phyloP scores from a whole-genome alignment of 345 rosid species.

The Pistacia integerrima region DNA sequence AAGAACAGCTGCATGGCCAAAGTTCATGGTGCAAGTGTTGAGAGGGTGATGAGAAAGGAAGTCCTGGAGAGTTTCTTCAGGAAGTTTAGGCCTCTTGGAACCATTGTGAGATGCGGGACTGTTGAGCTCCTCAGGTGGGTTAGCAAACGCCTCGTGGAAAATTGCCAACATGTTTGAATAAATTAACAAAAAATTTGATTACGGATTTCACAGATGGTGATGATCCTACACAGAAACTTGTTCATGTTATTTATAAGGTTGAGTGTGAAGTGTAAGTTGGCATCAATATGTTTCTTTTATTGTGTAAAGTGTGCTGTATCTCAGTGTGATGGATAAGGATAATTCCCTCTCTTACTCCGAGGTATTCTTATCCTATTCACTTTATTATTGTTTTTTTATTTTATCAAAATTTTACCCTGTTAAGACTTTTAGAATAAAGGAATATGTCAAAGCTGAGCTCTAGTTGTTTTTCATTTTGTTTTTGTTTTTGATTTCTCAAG shows the following conservation, averaged over 20 bases:
- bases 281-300: too few species aligned
- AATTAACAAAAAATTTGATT: not conserved
- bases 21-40: slow-evolving; percentile 66
- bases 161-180: slow-evolving; percentile 71
- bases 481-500: too few species aligned
- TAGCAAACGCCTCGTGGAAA: slow-evolving; percentile 69
- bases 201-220: not conserved
- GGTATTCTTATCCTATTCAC: slow-evolving; percentile 37
- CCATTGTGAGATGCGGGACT: slow-evolving; percentile 69
- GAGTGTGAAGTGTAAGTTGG: too few species aligned
- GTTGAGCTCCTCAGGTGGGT: slow-evolving; percentile 91
- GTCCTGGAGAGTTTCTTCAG: slow-evolving; percentile 62
- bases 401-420: too few species aligned
- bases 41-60: slow-evolving; percentile 56
- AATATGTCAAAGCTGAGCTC: too few species aligned
- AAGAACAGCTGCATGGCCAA: slow-evolving; percentile 68
- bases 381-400: not conserved
- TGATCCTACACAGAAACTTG: not conserved
- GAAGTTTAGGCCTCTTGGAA: slow-evolving; percentile 56
- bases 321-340: slow-evolving; percentile 40
- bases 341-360: slow-evolving; percentile 24
- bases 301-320: not conserved
- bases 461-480: too few species aligned
- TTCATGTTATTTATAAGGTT: not conserved
- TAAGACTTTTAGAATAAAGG: too few species aligned